phyloP scores from a whole-genome alignment of 1,284 basidiomycete genomes.

The Pseudozyma sp. region DNA sequence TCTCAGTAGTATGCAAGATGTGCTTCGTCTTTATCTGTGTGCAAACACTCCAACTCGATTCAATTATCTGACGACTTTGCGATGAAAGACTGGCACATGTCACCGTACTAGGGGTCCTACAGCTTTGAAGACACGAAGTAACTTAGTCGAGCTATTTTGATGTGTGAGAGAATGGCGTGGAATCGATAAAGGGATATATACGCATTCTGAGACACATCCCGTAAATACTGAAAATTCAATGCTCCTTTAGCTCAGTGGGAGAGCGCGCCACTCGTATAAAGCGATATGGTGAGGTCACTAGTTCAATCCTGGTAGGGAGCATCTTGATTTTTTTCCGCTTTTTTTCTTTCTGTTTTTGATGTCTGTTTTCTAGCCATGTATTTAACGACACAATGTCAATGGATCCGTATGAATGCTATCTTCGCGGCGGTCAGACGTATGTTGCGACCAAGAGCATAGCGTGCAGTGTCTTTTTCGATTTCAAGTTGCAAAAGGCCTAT shows the following conservation, averaged over 20 bases:
- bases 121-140: too few relatives aligned
- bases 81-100: too few relatives aligned
- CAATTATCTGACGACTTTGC: not conserved
- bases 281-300: slow-evolving; percentile 47
- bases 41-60: not conserved
- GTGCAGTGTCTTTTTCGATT: too few relatives aligned
- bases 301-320: slow-evolving; percentile 53
- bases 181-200: not conserved
- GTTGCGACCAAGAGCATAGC: too few relatives aligned
- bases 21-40: too few relatives aligned
- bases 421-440: too few relatives aligned
- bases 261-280: slow-evolving; percentile 49
- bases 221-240: not conserved
- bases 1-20: too few relatives aligned
- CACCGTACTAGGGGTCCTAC: too few relatives aligned
- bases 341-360: not conserved
- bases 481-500: too few relatives aligned
- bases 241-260: slow-evolving; percentile 52
- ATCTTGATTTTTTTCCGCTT: slow-evolving; percentile 4
- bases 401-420: not conserved
- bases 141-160: not conserved
- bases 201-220: not conserved
- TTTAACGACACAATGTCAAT: too few relatives aligned
- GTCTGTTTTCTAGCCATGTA: not conserved
- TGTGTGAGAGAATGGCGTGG: not conserved